A percentile compares a stretch with the other conserved stretches of the same genome.
These are phyloP conservation scores for Phytophthora hybrid DNA, from an alignment of 352 stramenopile genomes.

Conservation along the genomic window DNA sequence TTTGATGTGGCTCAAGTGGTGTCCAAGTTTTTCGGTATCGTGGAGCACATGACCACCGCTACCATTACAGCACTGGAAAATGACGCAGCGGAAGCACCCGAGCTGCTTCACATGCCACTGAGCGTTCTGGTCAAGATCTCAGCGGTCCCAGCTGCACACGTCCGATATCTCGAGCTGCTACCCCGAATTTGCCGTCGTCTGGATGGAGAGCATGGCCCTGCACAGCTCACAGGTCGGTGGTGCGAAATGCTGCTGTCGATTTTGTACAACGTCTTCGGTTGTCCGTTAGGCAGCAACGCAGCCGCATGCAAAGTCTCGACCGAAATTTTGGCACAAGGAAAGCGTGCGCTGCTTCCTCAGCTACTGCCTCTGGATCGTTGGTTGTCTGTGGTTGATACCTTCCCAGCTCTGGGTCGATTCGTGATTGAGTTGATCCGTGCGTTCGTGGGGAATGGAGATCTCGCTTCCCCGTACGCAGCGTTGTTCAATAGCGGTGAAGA, in stretches of 20 bases:
- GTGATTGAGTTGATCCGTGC: conserved; percentile 65
- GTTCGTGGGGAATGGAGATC: conserved; percentile 45
- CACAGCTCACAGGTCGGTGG: conserved; percentile 28
- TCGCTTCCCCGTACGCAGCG: conserved; percentile 25
- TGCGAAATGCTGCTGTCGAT: conserved; percentile 55
- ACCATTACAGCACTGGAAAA: conserved; percentile 3
- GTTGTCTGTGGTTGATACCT: conserved; percentile 43
- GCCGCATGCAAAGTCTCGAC: not conserved
- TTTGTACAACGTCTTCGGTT: conserved; percentile 73
- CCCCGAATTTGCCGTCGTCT: conserved; percentile 38
- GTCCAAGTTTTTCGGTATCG: conserved; percentile 57
- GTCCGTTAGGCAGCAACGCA: conserved; percentile 28
- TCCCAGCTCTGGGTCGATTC: conserved; percentile 46
- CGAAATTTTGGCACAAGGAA: conserved; percentile 36
- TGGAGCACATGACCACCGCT: conserved; percentile 28
- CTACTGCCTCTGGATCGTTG: conserved; percentile 67
- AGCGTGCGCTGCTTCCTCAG: conserved; percentile 53
- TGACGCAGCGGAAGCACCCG: conserved; percentile 23
- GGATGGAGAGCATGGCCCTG: conserved; percentile 24
- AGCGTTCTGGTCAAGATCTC: conserved; percentile 63
- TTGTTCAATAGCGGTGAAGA: conserved; percentile 68
- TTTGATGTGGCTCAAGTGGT: conserved; percentile 64
- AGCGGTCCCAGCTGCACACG: conserved; percentile 39
- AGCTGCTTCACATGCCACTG: conserved; percentile 52
- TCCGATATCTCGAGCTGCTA: conserved; percentile 50